Conservation (phyloP, 345 rosid species). For the Rhodamnia rubescens region DNA sequence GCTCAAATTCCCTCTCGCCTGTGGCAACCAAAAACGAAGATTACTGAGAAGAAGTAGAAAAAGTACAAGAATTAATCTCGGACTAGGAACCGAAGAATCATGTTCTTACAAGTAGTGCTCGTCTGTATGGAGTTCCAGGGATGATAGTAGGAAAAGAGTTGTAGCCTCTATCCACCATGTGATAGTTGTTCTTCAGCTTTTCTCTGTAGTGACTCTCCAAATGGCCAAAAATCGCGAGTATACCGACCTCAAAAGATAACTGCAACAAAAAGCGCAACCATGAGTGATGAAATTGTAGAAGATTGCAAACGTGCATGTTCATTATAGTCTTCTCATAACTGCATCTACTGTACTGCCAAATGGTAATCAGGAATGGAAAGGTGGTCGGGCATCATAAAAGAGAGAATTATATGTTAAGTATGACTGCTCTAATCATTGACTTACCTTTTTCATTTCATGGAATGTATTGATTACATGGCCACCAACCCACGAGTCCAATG, state of each 20-base stretch:
- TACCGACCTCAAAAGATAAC: constrained; percentile 86
- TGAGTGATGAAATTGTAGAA: neutral
- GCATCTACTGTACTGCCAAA: neutral
- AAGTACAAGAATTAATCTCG: neutral
- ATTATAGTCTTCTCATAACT: neutral
- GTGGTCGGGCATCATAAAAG: neutral
- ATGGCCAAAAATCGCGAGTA: constrained; percentile 56
- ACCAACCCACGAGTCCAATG: constrained; percentile 39
- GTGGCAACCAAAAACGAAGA: neutral
- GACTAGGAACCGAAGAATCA: neutral
- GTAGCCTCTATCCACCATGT: constrained; percentile 67
- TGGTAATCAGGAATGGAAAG: neutral
- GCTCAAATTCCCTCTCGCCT: constrained; percentile 54
- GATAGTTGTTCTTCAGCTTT: constrained; percentile 62
- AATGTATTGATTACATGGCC: constrained; percentile 54
- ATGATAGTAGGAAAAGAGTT: constrained; percentile 71
- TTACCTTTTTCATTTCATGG: constrained; percentile 13
- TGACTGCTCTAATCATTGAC: neutral
- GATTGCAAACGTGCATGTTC: neutral
- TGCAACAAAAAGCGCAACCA: constrained; percentile 9
- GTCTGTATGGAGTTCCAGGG: constrained; percentile 66
- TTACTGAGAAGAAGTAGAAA: neutral
- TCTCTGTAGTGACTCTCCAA: constrained; percentile 46
- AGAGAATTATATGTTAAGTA: neutral
- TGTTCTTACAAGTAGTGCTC: constrained; percentile 41